Evolutionary conservation across 2,329 filamentous ascomycete species (phyloP), one percentile per base, ranked within the genome.

Genomic region (Aspergillaceae sp.): DNA sequence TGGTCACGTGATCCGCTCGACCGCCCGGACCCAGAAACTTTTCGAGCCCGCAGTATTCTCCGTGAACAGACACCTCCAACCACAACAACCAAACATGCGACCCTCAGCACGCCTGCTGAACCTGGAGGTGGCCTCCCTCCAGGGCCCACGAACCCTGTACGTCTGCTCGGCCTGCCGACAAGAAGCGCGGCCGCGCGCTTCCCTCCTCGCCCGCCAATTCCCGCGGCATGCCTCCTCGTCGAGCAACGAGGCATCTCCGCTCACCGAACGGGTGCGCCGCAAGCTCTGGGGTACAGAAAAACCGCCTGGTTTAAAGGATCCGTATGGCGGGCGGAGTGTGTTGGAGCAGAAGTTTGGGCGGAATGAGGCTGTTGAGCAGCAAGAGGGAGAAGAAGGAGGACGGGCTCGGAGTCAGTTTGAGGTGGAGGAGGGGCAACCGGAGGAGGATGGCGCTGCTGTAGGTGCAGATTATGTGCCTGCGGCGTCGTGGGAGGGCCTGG

Each of bases 401-500:
- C 49, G 53, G 27, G 5, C 36, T 32, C 47, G 51, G 10, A 30
- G 32, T n/a, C 50, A 54, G 34, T 32, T 37, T 30, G 44, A 51
- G 47, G 49, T 49, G 8, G 42, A 51, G 43, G 36, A 48, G 27
- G 41, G 52, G 32, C 11, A 38, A 19, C 51, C 47, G 8, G 2
- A 41, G 8, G 40, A 48, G 30, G 32, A n/a, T 37, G 44, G 56
- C 11, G 42, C 44, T 34, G 43, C 38, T 7, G 42, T 46, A 29
- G 45, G 50, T 10, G 55, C 56, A 41, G 50, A 62, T 7, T 79
- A 79, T 60, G 57, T 66, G 43, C 67, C 68, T 11, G 72, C 76
- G 28, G 60, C 59, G 32, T 73, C 65, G 3, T 78, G 76, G 74
- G 65, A 77, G 44, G 74, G 73, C 0, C 60, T 84, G 48, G 69